A percentile compares a stretch with the other conserved stretches of the same genome.
These are phyloP conservation scores for Fistulinella prunicolor DNA, from an alignment of 768 basidiomycete genomes.

Conservation along the genomic window DNA sequence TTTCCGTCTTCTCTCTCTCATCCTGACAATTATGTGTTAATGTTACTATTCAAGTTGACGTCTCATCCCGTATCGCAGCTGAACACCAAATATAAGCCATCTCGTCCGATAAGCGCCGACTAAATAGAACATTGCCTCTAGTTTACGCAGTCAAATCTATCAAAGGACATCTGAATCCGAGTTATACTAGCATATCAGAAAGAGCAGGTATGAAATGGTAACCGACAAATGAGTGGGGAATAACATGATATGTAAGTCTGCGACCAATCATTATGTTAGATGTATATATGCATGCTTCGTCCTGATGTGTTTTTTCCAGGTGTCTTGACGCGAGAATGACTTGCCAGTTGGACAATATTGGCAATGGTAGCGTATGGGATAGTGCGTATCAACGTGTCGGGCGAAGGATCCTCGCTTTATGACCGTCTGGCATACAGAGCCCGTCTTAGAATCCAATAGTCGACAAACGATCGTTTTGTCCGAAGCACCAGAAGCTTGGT, in stretches of 20 bases:
- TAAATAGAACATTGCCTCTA: too few relatives aligned
- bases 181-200: too few relatives aligned
- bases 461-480: slow-evolving; percentile 1
- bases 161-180: too few relatives aligned
- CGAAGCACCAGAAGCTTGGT: slow-evolving; percentile 12
- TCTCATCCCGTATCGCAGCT: too few relatives aligned
- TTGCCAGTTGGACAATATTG: slow-evolving; percentile 6
- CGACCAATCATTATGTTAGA: not conserved
- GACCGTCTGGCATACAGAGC: not conserved
- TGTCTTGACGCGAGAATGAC: slow-evolving; percentile 25
- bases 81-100: too few relatives aligned
- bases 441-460: slow-evolving; percentile 2
- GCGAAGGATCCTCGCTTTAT: slow-evolving; percentile 14
- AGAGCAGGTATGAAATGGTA: too few relatives aligned
- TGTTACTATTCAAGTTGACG: too few relatives aligned
- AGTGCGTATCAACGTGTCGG: slow-evolving; percentile 20
- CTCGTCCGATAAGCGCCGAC: too few relatives aligned
- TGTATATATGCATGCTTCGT: slow-evolving; percentile 1
- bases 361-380: slow-evolving; percentile 14
- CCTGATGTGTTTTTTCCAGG: slow-evolving; percentile 10
- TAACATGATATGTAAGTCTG: not conserved
- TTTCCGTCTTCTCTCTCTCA: too few relatives aligned
- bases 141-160: too few relatives aligned
- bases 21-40: too few relatives aligned
- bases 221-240: too few relatives aligned